Percentiles rank a stretch among this genome's conserved stretches.
Evolutionary conservation across 805 yeast species (phyloP).

Genomic region (Jamesozyma jinghongensis): DNA sequence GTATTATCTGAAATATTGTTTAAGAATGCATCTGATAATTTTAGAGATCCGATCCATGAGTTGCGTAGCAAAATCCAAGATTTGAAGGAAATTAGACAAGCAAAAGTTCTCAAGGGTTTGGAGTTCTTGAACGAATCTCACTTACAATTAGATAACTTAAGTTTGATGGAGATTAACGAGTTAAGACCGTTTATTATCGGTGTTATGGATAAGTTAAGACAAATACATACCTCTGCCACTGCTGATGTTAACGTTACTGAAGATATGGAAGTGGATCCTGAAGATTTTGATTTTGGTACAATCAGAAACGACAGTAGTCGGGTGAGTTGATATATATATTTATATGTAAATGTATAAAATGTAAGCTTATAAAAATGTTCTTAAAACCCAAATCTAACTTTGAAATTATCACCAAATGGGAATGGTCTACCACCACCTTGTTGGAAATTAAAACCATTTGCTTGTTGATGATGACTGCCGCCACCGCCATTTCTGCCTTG

Average conservation of each 20-base stretch:
- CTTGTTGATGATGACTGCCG: not conserved
- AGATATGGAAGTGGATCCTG: slow-evolving; percentile 3
- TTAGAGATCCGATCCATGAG: slow-evolving; percentile 61
- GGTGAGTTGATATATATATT: not conserved
- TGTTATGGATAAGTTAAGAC: slow-evolving; percentile 71
- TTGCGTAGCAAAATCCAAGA: slow-evolving; percentile 70
- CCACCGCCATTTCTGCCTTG: slow-evolving; percentile 26
- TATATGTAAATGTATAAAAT: not conserved
- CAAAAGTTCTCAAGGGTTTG: slow-evolving; percentile 76
- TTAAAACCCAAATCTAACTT: slow-evolving; percentile 3
- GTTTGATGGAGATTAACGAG: slow-evolving; percentile 80
- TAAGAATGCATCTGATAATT: slow-evolving; percentile 64
- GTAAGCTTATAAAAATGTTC: not conserved
- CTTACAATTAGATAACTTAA: slow-evolving; percentile 72
- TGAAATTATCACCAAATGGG: slow-evolving; percentile 7
- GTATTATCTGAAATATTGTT: slow-evolving; percentile 67
- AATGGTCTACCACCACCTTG: slow-evolving; percentile 9
- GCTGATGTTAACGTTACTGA: slow-evolving; percentile 1
- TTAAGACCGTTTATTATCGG: slow-evolving; percentile 70
- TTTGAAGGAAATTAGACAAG: slow-evolving; percentile 69
- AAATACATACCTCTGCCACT: slow-evolving; percentile 30
- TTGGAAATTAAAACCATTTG: not conserved
- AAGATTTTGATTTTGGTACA: slow-evolving; percentile 5
- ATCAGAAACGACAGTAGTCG: slow-evolving; percentile 5
- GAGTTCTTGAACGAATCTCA: slow-evolving; percentile 71